Evolutionary conservation across 768 basidiomycete genomes (phyloP).

Genomic region (Sutorius australiensis): DNA sequence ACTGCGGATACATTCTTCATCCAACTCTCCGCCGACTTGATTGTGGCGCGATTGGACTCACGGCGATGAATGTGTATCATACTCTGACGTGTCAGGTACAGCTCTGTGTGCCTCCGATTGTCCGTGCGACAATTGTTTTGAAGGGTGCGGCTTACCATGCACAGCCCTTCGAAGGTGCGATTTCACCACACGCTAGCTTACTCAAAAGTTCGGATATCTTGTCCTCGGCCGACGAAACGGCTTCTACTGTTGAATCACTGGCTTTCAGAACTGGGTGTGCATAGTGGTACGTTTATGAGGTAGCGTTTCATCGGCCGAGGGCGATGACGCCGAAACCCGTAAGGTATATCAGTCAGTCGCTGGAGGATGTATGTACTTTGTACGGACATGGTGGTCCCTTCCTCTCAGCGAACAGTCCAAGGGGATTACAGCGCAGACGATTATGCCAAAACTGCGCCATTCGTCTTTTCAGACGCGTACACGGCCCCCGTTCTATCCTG

Average conservation of each 20-base stretch:
- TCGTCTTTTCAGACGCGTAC: slow-evolving; percentile 57
- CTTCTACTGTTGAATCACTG: neutral
- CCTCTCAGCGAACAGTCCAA: neutral
- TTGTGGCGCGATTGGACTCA: neutral
- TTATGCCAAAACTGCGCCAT: slow-evolving; percentile 64
- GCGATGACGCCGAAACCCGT: slow-evolving; percentile 10
- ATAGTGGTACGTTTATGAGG: neutral
- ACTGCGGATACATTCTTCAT: neutral
- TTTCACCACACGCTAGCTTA: neutral
- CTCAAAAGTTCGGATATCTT: slow-evolving; percentile 5
- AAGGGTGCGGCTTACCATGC: neutral
- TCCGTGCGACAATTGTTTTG: neutral
- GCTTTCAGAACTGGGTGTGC: neutral
- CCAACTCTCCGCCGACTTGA: neutral
- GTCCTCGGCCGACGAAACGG: slow-evolving; percentile 19
- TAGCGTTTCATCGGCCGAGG: slow-evolving; percentile 20
- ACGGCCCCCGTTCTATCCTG: slow-evolving; percentile 54
- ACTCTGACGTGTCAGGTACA: neutral
- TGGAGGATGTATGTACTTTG: neutral
- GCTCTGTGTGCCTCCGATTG: neutral
- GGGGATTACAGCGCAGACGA: slow-evolving; percentile 53
- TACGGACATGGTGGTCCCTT: slow-evolving; percentile 8
- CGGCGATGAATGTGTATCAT: neutral
- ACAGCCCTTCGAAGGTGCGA: neutral
- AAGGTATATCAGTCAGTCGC: neutral